Conservation (phyloP, 306 rosid species). For the Calophaca sinica region DNA sequence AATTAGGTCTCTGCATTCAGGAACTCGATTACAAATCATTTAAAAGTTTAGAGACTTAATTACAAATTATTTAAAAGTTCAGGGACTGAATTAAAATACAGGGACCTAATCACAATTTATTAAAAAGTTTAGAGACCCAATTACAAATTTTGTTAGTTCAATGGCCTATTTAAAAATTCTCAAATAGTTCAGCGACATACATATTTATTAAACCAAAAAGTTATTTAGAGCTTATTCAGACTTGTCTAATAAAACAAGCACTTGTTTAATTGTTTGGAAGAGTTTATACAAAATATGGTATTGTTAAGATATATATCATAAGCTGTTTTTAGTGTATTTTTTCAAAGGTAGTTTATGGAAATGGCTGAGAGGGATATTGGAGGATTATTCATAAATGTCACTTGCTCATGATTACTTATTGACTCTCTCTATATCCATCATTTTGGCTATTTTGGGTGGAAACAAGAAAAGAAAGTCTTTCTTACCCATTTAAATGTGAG, state of each 20-base stretch:
- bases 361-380: constrained; percentile 39
- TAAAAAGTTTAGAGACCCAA: too few species aligned
- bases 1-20: too few species aligned
- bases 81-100: too few species aligned
- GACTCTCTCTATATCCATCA: constrained; percentile 39
- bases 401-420: constrained; percentile 46
- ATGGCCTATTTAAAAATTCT: too few species aligned
- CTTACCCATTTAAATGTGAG: constrained; percentile 48
- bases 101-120: too few species aligned
- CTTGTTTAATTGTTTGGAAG: background rate
- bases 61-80: too few species aligned
- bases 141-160: too few species aligned
- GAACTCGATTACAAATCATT: too few species aligned
- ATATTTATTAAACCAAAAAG: too few species aligned
- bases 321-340: background rate
- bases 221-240: background rate
- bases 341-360: background rate
- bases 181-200: too few species aligned
- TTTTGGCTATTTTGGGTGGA: constrained; percentile 39
- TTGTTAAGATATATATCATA: too few species aligned
- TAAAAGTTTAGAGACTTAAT: too few species aligned
- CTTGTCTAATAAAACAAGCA: background rate
- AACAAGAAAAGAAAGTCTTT: constrained; percentile 51
- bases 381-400: constrained; percentile 39
- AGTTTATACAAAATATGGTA: background rate